These are phyloP conservation scores for Parasitella parasitica DNA, from an alignment of 371 early-diverging fungal genomes.

Conservation along the genomic window DNA sequence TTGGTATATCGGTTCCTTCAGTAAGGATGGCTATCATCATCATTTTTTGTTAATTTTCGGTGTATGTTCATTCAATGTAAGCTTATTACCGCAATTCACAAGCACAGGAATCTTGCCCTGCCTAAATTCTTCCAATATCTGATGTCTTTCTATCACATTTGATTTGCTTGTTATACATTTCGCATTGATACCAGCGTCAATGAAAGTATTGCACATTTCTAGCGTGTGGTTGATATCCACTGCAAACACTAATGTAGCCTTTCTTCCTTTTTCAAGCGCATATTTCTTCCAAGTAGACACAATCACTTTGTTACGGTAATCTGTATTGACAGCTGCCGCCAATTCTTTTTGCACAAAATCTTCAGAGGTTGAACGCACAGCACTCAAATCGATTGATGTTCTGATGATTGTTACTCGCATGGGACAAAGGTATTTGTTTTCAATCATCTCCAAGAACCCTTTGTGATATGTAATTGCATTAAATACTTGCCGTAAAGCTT, in stretches of 20 bases:
- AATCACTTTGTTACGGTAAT: slow-evolving; percentile 66
- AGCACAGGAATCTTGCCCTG: slow-evolving; percentile 72
- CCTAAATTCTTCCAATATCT: slow-evolving; percentile 63
- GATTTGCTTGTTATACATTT: slow-evolving; percentile 68
- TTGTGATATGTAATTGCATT: slow-evolving; percentile 77
- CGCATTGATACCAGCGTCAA: slow-evolving; percentile 58
- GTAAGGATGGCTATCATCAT: slow-evolving; percentile 57
- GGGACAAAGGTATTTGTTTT: slow-evolving; percentile 48
- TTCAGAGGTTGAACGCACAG: slow-evolving; percentile 46
- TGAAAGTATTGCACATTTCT: slow-evolving; percentile 59
- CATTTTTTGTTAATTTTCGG: not conserved
- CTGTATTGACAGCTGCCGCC: slow-evolving; percentile 63
- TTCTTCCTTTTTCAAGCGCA: slow-evolving; percentile 29
- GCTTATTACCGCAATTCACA: slow-evolving; percentile 79
- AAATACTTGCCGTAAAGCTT: slow-evolving; percentile 67
- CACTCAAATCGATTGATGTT: slow-evolving; percentile 57
- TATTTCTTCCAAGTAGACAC: slow-evolving; percentile 64
- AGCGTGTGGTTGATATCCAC: slow-evolving; percentile 78
- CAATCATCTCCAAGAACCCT: slow-evolving; percentile 80
- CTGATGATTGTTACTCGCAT: slow-evolving; percentile 66
- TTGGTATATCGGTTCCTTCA: slow-evolving; percentile 89
- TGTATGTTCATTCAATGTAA: not conserved
- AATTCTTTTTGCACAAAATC: slow-evolving; percentile 70
- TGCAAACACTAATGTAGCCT: slow-evolving; percentile 85
- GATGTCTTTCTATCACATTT: slow-evolving; percentile 47